These are phyloP conservation scores for Chernovozyma aurita DNA, from an alignment of 1,139 yeast species.

Conservation along the genomic window DNA sequence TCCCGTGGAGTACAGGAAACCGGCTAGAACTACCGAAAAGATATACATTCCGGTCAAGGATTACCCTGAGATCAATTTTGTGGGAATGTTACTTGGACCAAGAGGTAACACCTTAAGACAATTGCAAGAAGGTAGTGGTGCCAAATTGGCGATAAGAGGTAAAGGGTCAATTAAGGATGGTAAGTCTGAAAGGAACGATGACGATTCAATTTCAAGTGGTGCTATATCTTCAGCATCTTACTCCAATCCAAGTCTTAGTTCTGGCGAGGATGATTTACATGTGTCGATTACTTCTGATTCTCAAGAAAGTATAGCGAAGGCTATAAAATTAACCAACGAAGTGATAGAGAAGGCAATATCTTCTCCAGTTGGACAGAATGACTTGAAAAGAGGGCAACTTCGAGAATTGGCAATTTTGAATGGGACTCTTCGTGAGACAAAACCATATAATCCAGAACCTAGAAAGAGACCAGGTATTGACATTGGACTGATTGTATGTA, in stretches of 20 bases:
- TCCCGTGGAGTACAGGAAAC: constrained; percentile 77
- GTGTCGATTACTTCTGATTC: constrained; percentile 84
- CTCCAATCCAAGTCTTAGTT: constrained; percentile 21
- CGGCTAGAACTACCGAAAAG: constrained; percentile 68
- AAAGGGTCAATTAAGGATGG: constrained; percentile 96
- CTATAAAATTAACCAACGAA: constrained; percentile 68
- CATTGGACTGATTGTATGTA: constrained; percentile 63
- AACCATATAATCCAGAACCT: constrained; percentile 67
- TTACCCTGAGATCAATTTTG: constrained; percentile 88
- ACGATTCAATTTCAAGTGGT: constrained; percentile 13
- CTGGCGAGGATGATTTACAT: constrained; percentile 57
- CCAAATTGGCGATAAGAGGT: constrained; percentile 83
- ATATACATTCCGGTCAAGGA: constrained; percentile 81
- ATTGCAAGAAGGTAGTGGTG: constrained; percentile 80
- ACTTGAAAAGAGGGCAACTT: constrained; percentile 83
- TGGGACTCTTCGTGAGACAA: constrained; percentile 85
- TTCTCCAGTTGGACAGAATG: constrained; percentile 92
- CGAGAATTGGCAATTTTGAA: constrained; percentile 89
- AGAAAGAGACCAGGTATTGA: constrained; percentile 42
- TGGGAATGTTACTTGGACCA: constrained; percentile 90
- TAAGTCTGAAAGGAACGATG: constrained; percentile 35
- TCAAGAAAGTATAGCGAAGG: constrained; percentile 72
- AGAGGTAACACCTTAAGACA: constrained; percentile 86
- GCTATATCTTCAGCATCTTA: constrained; percentile 16
- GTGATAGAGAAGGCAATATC: constrained; percentile 79